A percentile compares a stretch with the other conserved stretches of the same genome.
These are phyloP conservation scores for Hamamelis virginiana DNA, from an alignment of 164 flowering plant genomes.

Conservation along the genomic window DNA sequence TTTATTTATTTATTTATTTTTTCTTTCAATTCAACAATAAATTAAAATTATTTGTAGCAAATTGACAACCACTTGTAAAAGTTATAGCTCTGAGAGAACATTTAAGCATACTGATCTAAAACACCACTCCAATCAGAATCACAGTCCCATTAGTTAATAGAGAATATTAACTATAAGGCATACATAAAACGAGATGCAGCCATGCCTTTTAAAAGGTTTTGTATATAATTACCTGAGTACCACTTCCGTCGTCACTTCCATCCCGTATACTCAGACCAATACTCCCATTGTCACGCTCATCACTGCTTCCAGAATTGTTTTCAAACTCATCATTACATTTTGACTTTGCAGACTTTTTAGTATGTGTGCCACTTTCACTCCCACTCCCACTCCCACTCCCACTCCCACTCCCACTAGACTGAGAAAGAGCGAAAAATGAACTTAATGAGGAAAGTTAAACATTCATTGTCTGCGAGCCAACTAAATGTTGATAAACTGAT, in stretches of 20 bases:
- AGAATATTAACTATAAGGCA: not conserved
- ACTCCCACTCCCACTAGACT: constrained; percentile 41
- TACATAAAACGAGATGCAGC: not conserved
- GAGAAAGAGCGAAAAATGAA: not conserved
- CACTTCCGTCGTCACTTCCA: constrained; percentile 70
- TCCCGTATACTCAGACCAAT: constrained; percentile 37
- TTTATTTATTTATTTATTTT: too few species aligned
- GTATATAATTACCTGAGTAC: constrained; percentile 41
- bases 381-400: constrained; percentile 69
- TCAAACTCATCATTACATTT: constrained; percentile 41
- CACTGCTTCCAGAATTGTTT: constrained; percentile 47
- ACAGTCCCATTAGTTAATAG: not conserved
- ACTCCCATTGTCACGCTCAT: constrained; percentile 46
- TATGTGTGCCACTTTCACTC: constrained; percentile 59
- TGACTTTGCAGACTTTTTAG: constrained; percentile 38
- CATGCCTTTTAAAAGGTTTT: not conserved
- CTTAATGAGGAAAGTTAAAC: constrained; percentile 1
- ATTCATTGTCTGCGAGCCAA: not conserved
- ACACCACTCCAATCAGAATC: too few species aligned
- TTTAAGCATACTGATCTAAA: not conserved
- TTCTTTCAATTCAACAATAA: too few species aligned
- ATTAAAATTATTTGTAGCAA: too few species aligned
- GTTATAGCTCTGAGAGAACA: not conserved
- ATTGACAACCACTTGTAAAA: not conserved
- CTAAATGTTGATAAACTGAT: not conserved